Conservation (phyloP, 2,329 filamentous ascomycete species). For the Diaporthe helianthi region DNA sequence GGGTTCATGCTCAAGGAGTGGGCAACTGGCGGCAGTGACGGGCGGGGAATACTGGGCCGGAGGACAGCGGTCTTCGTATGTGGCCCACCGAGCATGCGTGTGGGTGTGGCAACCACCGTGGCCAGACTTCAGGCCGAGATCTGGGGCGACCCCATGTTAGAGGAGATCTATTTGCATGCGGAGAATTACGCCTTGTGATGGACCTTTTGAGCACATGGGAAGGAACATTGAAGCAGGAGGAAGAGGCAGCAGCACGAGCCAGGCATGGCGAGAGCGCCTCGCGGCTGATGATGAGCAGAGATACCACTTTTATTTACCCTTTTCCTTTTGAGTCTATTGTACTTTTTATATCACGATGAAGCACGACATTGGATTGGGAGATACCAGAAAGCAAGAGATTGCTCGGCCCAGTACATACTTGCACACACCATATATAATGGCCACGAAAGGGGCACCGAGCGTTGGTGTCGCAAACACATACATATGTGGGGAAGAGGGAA, state of each 20-base stretch:
- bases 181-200: slow-evolving; percentile 89
- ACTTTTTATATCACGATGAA: slow-evolving; percentile 14
- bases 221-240: not conserved
- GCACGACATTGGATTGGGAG: slow-evolving; percentile 9
- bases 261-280: not conserved
- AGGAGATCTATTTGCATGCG: slow-evolving; percentile 93
- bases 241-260: not conserved
- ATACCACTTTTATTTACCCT: slow-evolving; percentile 29
- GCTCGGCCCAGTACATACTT: not conserved
- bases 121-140: slow-evolving; percentile 83
- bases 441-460: not conserved
- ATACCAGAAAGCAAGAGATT: slow-evolving; percentile 22
- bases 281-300: slow-evolving; percentile 19
- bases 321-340: slow-evolving; percentile 17
- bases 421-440: not conserved
- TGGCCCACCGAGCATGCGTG: slow-evolving; percentile 84
- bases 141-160: slow-evolving; percentile 77
- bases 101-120: slow-evolving; percentile 86
- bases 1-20: slow-evolving; percentile 85
- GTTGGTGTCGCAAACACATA: slow-evolving; percentile 5
- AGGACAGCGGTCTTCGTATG: slow-evolving; percentile 92
- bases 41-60: slow-evolving; percentile 75
- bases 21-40: slow-evolving; percentile 73
- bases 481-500: not conserved
- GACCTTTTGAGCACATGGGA: too few relatives aligned